Evolutionary conservation across 345 rosid genomes (phyloP).

Genomic region (Erysimum cheiranthoides): DNA sequence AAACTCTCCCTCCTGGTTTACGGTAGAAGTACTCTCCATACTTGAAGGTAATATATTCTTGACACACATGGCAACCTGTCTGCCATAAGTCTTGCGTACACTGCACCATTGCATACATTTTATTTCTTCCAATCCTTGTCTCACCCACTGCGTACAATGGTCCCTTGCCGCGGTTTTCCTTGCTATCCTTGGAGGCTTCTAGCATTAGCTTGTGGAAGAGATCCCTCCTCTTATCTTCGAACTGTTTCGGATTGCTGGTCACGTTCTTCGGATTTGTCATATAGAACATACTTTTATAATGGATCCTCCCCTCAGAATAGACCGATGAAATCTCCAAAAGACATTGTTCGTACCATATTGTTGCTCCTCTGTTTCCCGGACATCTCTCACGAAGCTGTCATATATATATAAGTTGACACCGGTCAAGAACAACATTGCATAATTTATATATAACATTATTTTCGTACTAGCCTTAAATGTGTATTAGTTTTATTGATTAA

Average conservation of each 20-base stretch:
- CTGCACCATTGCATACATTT: slow-evolving; percentile 51
- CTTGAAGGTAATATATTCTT: neutral
- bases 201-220: neutral
- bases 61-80: neutral
- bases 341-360: slow-evolving; percentile 61
- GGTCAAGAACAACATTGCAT: neutral
- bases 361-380: slow-evolving; percentile 46
- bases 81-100: neutral
- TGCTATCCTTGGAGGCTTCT: neutral
- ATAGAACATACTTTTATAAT: slow-evolving; percentile 36
- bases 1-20: slow-evolving; percentile 31
- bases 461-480: neutral
- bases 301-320: slow-evolving; percentile 51
- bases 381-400: slow-evolving; percentile 44
- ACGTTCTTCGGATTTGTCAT: slow-evolving; percentile 16
- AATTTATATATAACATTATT: neutral
- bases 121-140: slow-evolving; percentile 24
- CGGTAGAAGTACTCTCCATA: neutral
- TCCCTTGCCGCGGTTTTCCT: neutral
- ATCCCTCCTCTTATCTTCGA: neutral
- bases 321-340: slow-evolving; percentile 50
- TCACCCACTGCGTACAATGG: slow-evolving; percentile 44
- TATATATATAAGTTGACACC: neutral
- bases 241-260: neutral
- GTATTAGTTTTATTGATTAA: neutral